Evolutionary conservation across 148 eudicot genomes (phyloP).

Genomic region (Pharnaceum exiguum): DNA sequence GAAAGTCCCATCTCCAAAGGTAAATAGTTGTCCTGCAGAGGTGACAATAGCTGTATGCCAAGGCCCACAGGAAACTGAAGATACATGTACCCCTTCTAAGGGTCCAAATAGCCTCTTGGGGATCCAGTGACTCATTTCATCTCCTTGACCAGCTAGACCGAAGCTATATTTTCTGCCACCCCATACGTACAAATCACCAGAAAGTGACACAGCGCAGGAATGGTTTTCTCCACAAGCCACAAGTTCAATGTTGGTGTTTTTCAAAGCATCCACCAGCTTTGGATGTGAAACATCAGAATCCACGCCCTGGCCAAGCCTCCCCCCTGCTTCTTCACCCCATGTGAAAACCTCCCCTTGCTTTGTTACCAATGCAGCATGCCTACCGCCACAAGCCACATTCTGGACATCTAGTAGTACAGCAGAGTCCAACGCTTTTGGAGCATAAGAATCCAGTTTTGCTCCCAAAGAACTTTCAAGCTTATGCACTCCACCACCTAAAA

Average conservation of each 20-base stretch:
- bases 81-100: constrained; percentile 51
- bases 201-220: constrained; percentile 54
- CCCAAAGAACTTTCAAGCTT: constrained; percentile 28
- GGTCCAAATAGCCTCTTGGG: constrained; percentile 54
- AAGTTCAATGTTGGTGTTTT: constrained; percentile 38
- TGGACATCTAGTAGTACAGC: constrained; percentile 52
- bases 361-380: constrained; percentile 60
- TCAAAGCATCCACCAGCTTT: constrained; percentile 48
- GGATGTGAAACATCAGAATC: constrained; percentile 56
- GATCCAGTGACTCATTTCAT: constrained; percentile 48
- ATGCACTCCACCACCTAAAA: constrained; percentile 43
- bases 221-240: constrained; percentile 80
- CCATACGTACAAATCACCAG: constrained; percentile 77
- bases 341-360: constrained; percentile 66
- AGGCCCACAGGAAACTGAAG: constrained; percentile 70
- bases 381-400: constrained; percentile 56
- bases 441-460: constrained; percentile 33
- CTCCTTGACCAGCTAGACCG: constrained; percentile 65
- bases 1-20: constrained; percentile 79
- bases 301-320: constrained; percentile 76
- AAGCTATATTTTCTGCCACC: constrained; percentile 52
- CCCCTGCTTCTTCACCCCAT: constrained; percentile 78
- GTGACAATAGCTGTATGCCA: constrained; percentile 71
- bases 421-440: constrained; percentile 60
- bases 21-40: constrained; percentile 55